These are phyloP conservation scores for Litsea cubeba DNA, from an alignment of 164 flowering plant genomes.

Conservation along the genomic window DNA sequence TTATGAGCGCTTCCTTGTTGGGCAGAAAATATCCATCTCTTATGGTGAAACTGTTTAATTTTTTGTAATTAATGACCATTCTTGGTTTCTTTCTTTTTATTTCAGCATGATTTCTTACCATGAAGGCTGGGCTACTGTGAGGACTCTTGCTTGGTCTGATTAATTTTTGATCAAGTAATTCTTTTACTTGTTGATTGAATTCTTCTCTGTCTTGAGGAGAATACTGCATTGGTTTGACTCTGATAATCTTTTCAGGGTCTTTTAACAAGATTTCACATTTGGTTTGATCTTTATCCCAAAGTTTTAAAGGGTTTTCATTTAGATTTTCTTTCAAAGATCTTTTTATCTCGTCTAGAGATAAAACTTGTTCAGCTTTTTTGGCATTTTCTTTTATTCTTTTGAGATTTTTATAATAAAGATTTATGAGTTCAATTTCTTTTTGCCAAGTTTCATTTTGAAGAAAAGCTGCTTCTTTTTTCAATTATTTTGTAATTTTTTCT, in stretches of 20 bases:
- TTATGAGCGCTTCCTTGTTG: neutral
- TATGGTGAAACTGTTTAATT: neutral
- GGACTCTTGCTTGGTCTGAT: neutral
- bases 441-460: no score
- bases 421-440: no score
- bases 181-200: neutral
- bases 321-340: no score
- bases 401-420: no score
- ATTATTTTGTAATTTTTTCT: no score
- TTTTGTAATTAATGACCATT: slow-evolving; percentile 1
- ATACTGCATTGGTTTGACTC: neutral
- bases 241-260: neutral
- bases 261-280: no score
- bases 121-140: neutral
- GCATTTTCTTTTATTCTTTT: no score
- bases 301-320: no score
- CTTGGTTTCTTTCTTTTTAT: neutral
- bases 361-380: no score
- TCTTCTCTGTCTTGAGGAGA: neutral
- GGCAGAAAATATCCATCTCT: neutral
- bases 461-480: no score
- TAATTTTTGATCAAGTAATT: neutral
- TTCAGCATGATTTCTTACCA: slow-evolving; percentile 6
- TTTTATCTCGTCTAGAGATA: no score
- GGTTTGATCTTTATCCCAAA: no score